Evolutionary conservation across 2,329 filamentous ascomycete species (phyloP), one percentile per base, ranked within the genome.

Genomic region (Colletotrichum tanaceti): DNA sequence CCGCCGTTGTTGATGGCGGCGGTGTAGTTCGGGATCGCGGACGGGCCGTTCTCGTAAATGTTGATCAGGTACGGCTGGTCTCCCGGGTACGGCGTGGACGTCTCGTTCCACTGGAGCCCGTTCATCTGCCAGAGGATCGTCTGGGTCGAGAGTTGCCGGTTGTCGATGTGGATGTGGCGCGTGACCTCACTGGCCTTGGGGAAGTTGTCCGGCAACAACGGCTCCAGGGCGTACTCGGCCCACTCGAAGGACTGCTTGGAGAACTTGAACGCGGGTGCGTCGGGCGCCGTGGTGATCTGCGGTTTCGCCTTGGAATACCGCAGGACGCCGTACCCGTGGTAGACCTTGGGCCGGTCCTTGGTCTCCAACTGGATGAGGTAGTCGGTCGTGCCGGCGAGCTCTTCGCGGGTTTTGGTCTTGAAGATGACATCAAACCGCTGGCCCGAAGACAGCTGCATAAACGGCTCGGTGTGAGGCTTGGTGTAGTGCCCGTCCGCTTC

Each of bases 381-480:
- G 46, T 82, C 77, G 3, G 78, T 77, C 0, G 53, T 68, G 5
- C 53, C 64, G 22, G 49, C 44, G 1, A 88, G 75, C 70, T 88
- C 81, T 0, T 77, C 77, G 49, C 71, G 72, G 0, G 79, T 79
- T 72, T 89, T 90, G 1, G 87, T 82, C 14, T 78, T 80, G 39
- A 91, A 78, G 2, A 90, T 77, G 0, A 84, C 79, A 69, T 87
- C 87, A 74, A 86, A 90, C n/a, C 89, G 84, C 73, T 91, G 88
- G 0, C 89, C 89, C 5, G 81, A 78, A 9, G 81, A 83, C 5
- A 90, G 72, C 72, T 90, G 87, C 60, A 91, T 79, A 70, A 84
- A 82, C 24, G 81, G 77, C 1, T 83, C 83, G 0, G 73, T 72
- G 20, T 81, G 77, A 0, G 84, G 83, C 72, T 83, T 79, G 4